Base-by-base conservation (phyloP, 202 grass and related monocot species). In the Musa balbisiana region DNA sequence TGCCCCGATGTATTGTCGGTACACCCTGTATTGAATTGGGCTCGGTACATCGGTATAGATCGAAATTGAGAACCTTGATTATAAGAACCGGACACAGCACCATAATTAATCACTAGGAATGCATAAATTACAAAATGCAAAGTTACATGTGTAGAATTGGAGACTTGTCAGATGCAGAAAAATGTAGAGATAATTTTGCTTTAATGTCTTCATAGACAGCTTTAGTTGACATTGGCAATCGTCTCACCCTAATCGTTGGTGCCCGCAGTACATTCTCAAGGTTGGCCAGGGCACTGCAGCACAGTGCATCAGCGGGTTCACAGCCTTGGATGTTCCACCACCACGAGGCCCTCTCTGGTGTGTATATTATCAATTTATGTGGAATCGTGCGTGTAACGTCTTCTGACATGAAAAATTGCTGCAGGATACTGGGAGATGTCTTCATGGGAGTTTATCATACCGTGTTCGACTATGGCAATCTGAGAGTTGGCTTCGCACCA, bases 371-470 rank as follows among this genome's bases (percentile, higher is more conserved):
- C 5, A 60, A 17, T 8, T n/a, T 6, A 60, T 21, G 56, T 15
- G 9, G 8, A 8, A 16, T 16, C 1, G 11, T 29, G 3, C 12
- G 19, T 27, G 10, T 24, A 29, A 12, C 24, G 20, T 27, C 25
- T 67, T 67, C 2, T 33, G 26, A 67, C 24, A 9, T 29, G 15
- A 17, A 10, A 67, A 43, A 50, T 20, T 71, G 53, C 63, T 79
- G 67, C 76, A 92, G 89, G 89, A 92, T 92, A 63, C 21, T 92
- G 2, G 89, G 89, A 21, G 89, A 92, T 33, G 73, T 88, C 64
- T 92, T 92, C 69, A 92, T 92, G 86, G 86, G 86, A 80, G 86
- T 73, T 10, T 92, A 92, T 52, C 86, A 92, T 70, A 92, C 89
- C 26, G 76, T 88, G 52, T 92, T 92, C 55, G 86, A 92, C 81